Evolutionary conservation across 2,329 filamentous ascomycete species (phyloP).

Genomic region (Hymenoscyphus occultus): DNA sequence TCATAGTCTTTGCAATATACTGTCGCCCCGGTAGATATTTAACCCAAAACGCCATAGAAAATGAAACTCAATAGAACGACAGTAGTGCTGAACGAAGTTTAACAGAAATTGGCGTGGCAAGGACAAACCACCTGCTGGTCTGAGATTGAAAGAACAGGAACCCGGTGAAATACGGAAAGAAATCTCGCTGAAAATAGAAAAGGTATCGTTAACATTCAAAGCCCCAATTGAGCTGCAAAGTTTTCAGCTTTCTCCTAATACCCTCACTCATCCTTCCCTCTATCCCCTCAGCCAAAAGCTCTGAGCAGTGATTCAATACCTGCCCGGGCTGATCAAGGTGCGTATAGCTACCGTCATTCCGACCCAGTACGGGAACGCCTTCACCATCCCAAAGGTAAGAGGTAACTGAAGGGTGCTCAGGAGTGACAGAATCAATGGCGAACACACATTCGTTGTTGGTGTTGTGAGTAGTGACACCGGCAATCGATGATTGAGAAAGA

Average conservation of each 20-base stretch:
- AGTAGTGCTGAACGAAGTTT: too few relatives aligned
- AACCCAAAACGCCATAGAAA: not conserved
- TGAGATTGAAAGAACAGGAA: not conserved
- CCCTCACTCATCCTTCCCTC: slow-evolving; percentile 53
- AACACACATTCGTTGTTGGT: slow-evolving; percentile 41
- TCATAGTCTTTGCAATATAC: not conserved
- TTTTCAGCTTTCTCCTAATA: slow-evolving; percentile 51
- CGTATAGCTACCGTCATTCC: slow-evolving; percentile 45
- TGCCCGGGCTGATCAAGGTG: slow-evolving; percentile 46
- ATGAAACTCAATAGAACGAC: too few relatives aligned
- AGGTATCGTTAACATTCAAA: slow-evolving; percentile 2
- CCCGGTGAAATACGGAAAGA: not conserved
- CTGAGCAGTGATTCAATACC: slow-evolving; percentile 50
- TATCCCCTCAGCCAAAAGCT: slow-evolving; percentile 51
- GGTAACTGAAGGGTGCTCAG: slow-evolving; percentile 49
- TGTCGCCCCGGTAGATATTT: not conserved
- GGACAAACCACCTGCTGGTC: too few relatives aligned
- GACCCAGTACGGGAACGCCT: slow-evolving; percentile 50
- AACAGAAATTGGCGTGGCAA: too few relatives aligned
- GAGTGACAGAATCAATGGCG: slow-evolving; percentile 48
- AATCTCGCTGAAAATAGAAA: not conserved
- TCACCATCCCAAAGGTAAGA: slow-evolving; percentile 52
- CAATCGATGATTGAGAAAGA: slow-evolving; percentile 41
- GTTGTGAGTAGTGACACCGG: slow-evolving; percentile 39
- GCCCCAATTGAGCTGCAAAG: slow-evolving; percentile 36